Evolutionary conservation across 441 rosid genomes (phyloP), one percentile per base, ranked within the genome.

Genomic region (Capsella rubella): DNA sequence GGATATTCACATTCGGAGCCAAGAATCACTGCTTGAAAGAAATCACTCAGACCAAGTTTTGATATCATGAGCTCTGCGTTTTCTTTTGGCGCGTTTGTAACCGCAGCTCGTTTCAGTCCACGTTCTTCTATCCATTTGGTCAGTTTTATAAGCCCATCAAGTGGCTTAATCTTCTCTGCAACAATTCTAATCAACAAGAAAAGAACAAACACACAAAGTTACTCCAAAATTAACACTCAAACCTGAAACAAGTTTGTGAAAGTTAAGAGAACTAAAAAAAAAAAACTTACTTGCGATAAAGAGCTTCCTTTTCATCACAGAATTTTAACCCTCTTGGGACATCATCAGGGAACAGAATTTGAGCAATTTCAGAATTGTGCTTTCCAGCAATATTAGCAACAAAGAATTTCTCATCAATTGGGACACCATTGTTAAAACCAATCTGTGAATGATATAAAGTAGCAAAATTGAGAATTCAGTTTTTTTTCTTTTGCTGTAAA

Each of bases 41-140:
- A 95, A 79, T 89, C 89, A 14, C 78, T 55, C 35, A 90, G 95
- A 34, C 99, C 97, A 5, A 92, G 98, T 53, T 65, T 83, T 5
- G 94, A 78, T 75, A 90, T 88, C 80, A 95, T 83, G 31, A 90
- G 87, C 75, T 92, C 98, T 27, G 99, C 99, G 86, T 89, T 95
- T 42, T 61, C 80, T 79, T 82, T 85, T 0, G 99, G 97, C 58
- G 99, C 97, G 80, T 95, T 95, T 15, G 99, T 95, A 12, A 95
- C 99, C 25, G 96, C 99, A 55, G 99, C 98, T 8, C 90, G 84
- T 76, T 88, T 95, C 83, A 90, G 60, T 31, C 97, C 95, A 31
- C 60, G 90, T 2, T 89, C 96, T 76, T 95, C 96, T 14, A 92
- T 66, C 98, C 97, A 95, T 81, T 95, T 89, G 76, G 81, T 89